These are phyloP conservation scores for Elymus sibiricus DNA, from an alignment of 176 grass and related monocot species.

Conservation along the genomic window DNA sequence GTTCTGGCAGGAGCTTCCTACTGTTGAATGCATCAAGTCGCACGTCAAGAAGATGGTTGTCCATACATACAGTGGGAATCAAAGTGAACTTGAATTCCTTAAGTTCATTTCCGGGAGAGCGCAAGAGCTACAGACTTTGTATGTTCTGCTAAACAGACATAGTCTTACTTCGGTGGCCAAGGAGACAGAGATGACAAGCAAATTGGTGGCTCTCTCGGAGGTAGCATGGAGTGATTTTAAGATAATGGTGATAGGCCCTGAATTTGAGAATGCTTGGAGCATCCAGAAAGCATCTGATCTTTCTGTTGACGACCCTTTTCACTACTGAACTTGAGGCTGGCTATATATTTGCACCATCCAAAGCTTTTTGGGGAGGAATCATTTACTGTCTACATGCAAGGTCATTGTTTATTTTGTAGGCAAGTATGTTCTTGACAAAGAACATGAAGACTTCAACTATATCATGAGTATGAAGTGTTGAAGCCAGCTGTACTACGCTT, in stretches of 20 bases:
- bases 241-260: neutral
- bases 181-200: neutral
- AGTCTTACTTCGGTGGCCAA: neutral
- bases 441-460: too few relatives aligned
- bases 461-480: too few relatives aligned
- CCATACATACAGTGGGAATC: neutral
- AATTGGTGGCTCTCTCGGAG: neutral
- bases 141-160: neutral
- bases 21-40: neutral
- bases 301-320: too few relatives aligned
- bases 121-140: neutral
- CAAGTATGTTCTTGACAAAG: too few relatives aligned
- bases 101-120: neutral
- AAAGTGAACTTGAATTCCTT: constrained; percentile 4
- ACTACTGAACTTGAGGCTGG: too few relatives aligned
- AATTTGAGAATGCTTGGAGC: too few relatives aligned
- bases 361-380: too few relatives aligned
- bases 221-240: neutral
- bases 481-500: too few relatives aligned
- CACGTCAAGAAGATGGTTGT: neutral
- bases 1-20: neutral
- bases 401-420: too few relatives aligned
- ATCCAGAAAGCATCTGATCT: too few relatives aligned
- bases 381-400: too few relatives aligned
- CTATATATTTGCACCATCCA: too few relatives aligned